Evolutionary conservation across 768 basidiomycete genomes (phyloP).

Genomic region (Leccinum rimulosum): DNA sequence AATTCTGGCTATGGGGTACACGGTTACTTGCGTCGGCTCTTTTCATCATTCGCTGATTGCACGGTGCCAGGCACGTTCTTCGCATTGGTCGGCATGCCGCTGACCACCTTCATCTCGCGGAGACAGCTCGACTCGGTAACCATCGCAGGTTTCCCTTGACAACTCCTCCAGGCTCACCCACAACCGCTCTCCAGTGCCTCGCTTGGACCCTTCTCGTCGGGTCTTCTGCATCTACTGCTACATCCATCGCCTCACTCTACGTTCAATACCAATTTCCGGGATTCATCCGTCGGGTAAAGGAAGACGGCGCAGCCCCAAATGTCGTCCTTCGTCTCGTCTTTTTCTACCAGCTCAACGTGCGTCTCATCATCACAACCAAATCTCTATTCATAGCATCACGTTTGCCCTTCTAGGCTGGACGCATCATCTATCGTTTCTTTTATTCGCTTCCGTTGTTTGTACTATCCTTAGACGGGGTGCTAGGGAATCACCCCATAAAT

Average conservation of each 20-base stretch:
- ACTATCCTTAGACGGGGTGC: slow-evolving; percentile 63
- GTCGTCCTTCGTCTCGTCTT: slow-evolving; percentile 72
- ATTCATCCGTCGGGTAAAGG: slow-evolving; percentile 69
- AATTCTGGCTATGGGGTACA: slow-evolving; percentile 66
- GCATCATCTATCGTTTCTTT: slow-evolving; percentile 73
- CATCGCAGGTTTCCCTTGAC: neutral
- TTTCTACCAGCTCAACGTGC: slow-evolving; percentile 77
- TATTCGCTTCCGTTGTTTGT: slow-evolving; percentile 69
- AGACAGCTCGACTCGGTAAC: slow-evolving; percentile 55
- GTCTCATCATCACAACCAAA: slow-evolving; percentile 25
- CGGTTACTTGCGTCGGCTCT: neutral
- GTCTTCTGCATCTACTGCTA: slow-evolving; percentile 59
- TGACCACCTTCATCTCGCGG: slow-evolving; percentile 61
- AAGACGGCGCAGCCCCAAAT: slow-evolving; percentile 69
- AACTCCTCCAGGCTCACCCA: slow-evolving; percentile 16
- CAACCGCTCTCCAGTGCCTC: slow-evolving; percentile 45
- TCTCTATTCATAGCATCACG: neutral
- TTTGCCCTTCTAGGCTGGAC: slow-evolving; percentile 46
- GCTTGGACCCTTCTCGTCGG: slow-evolving; percentile 79
- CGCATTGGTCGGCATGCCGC: slow-evolving; percentile 69
- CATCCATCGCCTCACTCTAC: slow-evolving; percentile 68
- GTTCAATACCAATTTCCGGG: slow-evolving; percentile 68
- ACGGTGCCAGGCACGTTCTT: slow-evolving; percentile 52
- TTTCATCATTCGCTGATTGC: slow-evolving; percentile 6
- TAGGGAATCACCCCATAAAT: slow-evolving; percentile 48